Percentiles rank a stretch among this genome's conserved stretches.
Evolutionary conservation across 129 eudicot species (phyloP).

Genomic region (Flaveria brownii): DNA sequence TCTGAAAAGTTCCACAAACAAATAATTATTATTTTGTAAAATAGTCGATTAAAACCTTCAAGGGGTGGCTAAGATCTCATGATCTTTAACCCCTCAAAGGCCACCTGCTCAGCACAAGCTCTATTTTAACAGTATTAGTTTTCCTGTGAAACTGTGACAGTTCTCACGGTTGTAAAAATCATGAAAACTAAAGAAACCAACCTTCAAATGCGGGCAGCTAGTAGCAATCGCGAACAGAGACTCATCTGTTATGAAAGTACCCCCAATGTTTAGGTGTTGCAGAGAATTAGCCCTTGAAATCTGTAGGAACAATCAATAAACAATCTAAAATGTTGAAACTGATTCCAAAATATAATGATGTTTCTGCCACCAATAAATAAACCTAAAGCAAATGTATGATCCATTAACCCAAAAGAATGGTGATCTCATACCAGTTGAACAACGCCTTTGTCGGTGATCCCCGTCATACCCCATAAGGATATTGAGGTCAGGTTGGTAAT

Average conservation of each 20-base stretch:
- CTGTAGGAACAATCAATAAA: conserved; percentile 38
- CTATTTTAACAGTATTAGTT: neutral
- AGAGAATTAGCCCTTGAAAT: conserved; percentile 75
- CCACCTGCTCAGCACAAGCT: neutral
- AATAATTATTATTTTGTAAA: neutral
- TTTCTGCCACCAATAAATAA: neutral
- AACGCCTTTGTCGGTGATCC: conserved; percentile 81
- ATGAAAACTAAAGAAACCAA: conserved; percentile 19
- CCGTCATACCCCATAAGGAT: conserved; percentile 92
- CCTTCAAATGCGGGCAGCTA: conserved; percentile 85
- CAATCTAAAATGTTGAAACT: neutral
- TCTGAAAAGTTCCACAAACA: conserved; percentile 42
- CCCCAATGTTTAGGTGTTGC: conserved; percentile 88
- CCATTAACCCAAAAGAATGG: neutral
- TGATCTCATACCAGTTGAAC: conserved; percentile 66
- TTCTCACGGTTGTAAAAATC: neutral
- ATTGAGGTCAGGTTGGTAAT: conserved; percentile 68
- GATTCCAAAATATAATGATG: neutral
- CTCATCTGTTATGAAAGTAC: conserved; percentile 85
- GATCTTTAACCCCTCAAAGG: neutral
- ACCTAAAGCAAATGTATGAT: conserved; percentile 3
- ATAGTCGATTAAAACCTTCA: neutral
- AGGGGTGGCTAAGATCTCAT: neutral
- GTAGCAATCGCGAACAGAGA: conserved; percentile 79
- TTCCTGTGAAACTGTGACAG: no score